Conservation (phyloP, 768 basidiomycete species). For the Lanmaoa rubissima region DNA sequence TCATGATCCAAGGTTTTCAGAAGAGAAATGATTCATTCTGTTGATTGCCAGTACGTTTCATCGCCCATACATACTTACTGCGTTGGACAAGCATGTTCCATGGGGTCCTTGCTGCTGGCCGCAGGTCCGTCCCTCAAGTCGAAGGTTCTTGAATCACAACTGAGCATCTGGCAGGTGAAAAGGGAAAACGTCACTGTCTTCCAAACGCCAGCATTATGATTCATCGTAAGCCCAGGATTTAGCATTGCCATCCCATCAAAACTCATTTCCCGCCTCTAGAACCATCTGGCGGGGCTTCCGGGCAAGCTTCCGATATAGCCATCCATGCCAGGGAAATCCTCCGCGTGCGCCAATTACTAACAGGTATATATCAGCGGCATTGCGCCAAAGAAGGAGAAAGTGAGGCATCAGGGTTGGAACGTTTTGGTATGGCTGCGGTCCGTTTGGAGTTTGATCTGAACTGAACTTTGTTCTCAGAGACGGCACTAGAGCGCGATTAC, state of each 20-base stretch:
- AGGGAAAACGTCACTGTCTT: constrained; percentile 87
- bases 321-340: constrained; percentile 97
- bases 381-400: constrained; percentile 69
- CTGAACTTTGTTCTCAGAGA: constrained; percentile 49
- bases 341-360: constrained; percentile 78
- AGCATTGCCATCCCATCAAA: constrained; percentile 1
- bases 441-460: constrained; percentile 22
- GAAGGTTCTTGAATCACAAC: constrained; percentile 8
- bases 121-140: constrained; percentile 49
- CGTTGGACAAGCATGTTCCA: constrained; percentile 91
- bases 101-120: constrained; percentile 92
- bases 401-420: constrained; percentile 58
- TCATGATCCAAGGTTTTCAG: not conserved
- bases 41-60: constrained; percentile 69
- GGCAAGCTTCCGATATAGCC: constrained; percentile 96
- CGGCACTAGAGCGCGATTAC: constrained; percentile 90
- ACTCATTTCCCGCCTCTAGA: constrained; percentile 47
- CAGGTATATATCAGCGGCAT: constrained; percentile 86
- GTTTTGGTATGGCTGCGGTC: constrained; percentile 64
- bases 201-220: constrained; percentile 98
- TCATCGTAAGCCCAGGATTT: constrained; percentile 63
- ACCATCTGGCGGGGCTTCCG: constrained; percentile 93
- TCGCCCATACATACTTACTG: constrained; percentile 97
- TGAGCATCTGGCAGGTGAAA: constrained; percentile 53
- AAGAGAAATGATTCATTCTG: constrained; percentile 27